Evolutionary conservation across 106 monocot species (phyloP), one percentile per base, ranked within the genome.

Genomic region (Alisma plantagoaquatica): DNA sequence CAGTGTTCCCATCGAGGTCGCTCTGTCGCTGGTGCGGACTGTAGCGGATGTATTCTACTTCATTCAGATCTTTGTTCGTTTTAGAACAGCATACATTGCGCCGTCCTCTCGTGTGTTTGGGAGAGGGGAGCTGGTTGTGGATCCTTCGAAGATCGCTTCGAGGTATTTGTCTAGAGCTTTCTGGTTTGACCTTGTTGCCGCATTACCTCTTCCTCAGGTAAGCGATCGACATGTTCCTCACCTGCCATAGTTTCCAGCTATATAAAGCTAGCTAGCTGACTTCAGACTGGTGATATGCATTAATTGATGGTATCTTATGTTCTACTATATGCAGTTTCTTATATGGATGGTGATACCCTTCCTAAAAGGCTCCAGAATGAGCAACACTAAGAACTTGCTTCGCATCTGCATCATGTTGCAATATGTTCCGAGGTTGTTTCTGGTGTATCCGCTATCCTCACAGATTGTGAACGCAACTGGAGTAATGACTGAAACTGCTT

Each of bases 71-170:
- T 60, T 85, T 27, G 48, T 85, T 51, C 74, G 75, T 17, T 85
- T 81, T 54, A 63, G 64, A 28, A 91, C 91, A 5, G 85, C 91
- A 14, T 91, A 57, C 53, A 67, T 85, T 10, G 84, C 91, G 53
- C 91, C 91, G 26, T 91, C 91, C 27, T 91, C 91, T 63, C 71
- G 77, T 7, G 91, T 91, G 23, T 85, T 91, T 59, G 91, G 91
- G 14, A 66, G 85, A 65, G 89, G 89, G 4, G 89, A 90, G 68
- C 89, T 90, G 42, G 73, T 82, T 8, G 70, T 83, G 15, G 75
- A 85, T 41, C 70, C 81, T 15, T 72, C 64, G 9, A 66, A 75
- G 71, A 85, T 91, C 22, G 62, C 85, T 17, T 57, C 35, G 2
- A 71, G 85, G 31, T 91, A 91, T 54, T 52, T 85, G 2, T 67